These are phyloP conservation scores for Pythium rishiriense DNA, from an alignment of 352 stramenopile genomes.

Conservation along the genomic window DNA sequence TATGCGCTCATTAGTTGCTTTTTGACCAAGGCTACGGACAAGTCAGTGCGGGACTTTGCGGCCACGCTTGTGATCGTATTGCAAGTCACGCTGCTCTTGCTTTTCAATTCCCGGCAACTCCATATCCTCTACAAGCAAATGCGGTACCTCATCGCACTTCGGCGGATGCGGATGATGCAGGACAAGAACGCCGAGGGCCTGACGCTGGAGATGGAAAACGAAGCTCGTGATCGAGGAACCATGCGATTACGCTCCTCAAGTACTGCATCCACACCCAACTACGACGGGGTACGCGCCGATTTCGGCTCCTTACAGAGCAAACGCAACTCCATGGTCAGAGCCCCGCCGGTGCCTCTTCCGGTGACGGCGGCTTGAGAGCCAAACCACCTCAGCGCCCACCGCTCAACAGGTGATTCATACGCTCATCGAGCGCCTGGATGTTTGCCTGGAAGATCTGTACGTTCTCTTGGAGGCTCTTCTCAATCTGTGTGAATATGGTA, in stretches of 20 bases:
- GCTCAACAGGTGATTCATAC: conserved; percentile 41
- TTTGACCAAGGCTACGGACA: conserved; percentile 51
- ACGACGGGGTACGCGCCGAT: conserved; percentile 30
- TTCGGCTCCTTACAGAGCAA: conserved; percentile 39
- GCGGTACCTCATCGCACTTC: conserved; percentile 56
- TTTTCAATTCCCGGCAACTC: conserved; percentile 78
- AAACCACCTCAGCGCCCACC: neutral
- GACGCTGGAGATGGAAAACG: conserved; percentile 17
- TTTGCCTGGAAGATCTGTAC: conserved; percentile 78
- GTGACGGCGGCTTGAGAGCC: conserved; percentile 22
- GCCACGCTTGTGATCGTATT: conserved; percentile 67
- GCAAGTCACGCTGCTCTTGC: conserved; percentile 59
- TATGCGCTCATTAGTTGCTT: conserved; percentile 82
- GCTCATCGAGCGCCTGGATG: conserved; percentile 72
- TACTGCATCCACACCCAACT: conserved; percentile 38
- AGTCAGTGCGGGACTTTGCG: conserved; percentile 52
- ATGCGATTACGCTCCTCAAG: conserved; percentile 17
- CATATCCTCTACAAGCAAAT: conserved; percentile 81
- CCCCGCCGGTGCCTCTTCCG: conserved; percentile 17
- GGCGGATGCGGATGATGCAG: conserved; percentile 37
- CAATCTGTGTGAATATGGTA: conserved; percentile 44
- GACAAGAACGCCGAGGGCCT: conserved; percentile 29
- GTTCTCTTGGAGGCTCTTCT: conserved; percentile 72
- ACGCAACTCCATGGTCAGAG: conserved; percentile 29
- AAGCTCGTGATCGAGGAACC: neutral